These are phyloP conservation scores for Rhodotorula sp. DNA, from an alignment of 1,284 basidiomycete species.

Conservation along the genomic window DNA sequence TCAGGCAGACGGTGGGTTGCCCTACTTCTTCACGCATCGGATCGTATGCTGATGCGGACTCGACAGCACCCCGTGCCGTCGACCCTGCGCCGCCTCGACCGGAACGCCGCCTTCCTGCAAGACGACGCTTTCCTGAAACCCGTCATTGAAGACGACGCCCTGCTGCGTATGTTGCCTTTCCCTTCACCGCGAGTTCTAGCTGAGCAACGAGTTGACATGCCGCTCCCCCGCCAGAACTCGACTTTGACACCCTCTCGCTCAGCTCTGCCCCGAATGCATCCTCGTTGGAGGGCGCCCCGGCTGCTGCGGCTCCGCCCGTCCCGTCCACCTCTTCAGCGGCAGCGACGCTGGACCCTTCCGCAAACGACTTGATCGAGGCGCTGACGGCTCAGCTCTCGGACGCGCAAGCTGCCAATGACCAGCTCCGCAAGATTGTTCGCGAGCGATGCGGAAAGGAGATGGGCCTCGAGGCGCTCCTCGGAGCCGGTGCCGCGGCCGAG, in stretches of 20 bases:
- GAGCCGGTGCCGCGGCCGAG: neutral
- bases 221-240: constrained; percentile 54
- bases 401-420: constrained; percentile 28
- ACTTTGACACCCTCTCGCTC: constrained; percentile 56
- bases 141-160: constrained; percentile 74
- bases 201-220: too few species aligned
- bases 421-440: constrained; percentile 32
- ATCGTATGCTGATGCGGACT: neutral
- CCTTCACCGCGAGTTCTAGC: too few species aligned
- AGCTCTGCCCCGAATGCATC: neutral
- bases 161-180: constrained; percentile 66
- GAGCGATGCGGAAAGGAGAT: constrained; percentile 31
- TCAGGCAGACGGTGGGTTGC: constrained; percentile 63
- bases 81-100: constrained; percentile 56
- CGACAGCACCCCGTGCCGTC: constrained; percentile 50
- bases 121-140: constrained; percentile 78
- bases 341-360: constrained; percentile 18
- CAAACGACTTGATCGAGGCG: constrained; percentile 29
- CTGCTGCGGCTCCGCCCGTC: too few species aligned
- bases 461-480: constrained; percentile 21
- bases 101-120: constrained; percentile 64
- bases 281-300: neutral
- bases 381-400: constrained; percentile 40
- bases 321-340: constrained; percentile 1
- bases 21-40: neutral